These are phyloP conservation scores for Cryptococcus maquisensis DNA, from an alignment of 1,284 basidiomycete genomes.

Conservation along the genomic window DNA sequence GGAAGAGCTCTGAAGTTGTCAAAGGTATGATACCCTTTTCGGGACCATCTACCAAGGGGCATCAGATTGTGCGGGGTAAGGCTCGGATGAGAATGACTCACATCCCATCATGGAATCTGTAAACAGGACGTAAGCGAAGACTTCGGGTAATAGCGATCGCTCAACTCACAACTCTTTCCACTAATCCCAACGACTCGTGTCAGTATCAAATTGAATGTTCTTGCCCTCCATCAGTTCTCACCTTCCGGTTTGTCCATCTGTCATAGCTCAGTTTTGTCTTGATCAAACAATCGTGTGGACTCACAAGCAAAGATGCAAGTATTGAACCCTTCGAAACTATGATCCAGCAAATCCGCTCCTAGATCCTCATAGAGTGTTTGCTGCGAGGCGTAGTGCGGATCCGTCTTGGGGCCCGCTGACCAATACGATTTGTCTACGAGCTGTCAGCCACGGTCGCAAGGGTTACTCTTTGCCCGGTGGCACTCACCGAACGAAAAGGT, in stretches of 20 bases:
- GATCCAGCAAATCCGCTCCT: constrained; percentile 88
- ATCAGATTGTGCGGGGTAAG: neutral
- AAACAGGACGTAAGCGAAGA: constrained; percentile 17
- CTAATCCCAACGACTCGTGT: constrained; percentile 12
- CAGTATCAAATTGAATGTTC: constrained; percentile 11
- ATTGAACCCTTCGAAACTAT: constrained; percentile 95
- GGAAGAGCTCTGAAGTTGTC: constrained; percentile 88
- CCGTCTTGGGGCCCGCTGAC: constrained; percentile 83
- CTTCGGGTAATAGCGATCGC: neutral
- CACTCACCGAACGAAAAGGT: constrained; percentile 67
- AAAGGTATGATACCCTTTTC: constrained; percentile 98
- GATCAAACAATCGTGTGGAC: constrained; percentile 47
- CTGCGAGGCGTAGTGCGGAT: constrained; percentile 83
- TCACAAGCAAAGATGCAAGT: constrained; percentile 94
- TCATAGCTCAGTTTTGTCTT: constrained; percentile 5
- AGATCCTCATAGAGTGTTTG: constrained; percentile 92
- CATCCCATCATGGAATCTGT: constrained; percentile 92
- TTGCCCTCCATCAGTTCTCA: constrained; percentile 8
- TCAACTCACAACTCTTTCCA: constrained; percentile 44
- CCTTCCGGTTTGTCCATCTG: constrained; percentile 49
- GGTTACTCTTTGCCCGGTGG: neutral
- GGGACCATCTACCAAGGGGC: constrained; percentile 63
- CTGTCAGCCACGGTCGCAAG: neutral
- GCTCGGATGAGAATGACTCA: constrained; percentile 52
- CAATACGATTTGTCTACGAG: constrained; percentile 81